phyloP scores from a whole-genome alignment of 1,284 basidiomycete genomes.

The Trametes sp. region DNA sequence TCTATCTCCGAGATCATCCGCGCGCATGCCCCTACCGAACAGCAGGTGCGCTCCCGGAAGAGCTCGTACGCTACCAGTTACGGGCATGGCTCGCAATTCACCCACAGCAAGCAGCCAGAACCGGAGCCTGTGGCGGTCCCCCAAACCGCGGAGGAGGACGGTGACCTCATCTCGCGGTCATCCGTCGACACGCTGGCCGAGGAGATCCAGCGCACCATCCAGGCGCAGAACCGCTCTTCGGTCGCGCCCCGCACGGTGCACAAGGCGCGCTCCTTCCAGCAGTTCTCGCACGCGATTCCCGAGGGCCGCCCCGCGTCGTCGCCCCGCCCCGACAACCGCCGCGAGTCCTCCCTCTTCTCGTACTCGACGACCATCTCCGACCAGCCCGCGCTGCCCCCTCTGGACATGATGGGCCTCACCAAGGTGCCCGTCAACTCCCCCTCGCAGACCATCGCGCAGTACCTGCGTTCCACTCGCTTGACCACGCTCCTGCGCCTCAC shows the following conservation, averaged over 20 bases:
- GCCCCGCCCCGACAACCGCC: constrained; percentile 58
- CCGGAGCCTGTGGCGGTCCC: constrained; percentile 46
- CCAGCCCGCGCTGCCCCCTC: constrained; percentile 43
- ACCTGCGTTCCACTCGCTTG: constrained; percentile 84
- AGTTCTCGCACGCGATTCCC: constrained; percentile 52
- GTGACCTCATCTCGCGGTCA: constrained; percentile 72
- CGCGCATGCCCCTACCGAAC: constrained; percentile 67
- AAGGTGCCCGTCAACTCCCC: constrained; percentile 48
- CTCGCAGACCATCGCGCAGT: constrained; percentile 80
- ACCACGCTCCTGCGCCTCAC: constrained; percentile 85
- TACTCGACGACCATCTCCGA: constrained; percentile 54
- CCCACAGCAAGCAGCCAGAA: constrained; percentile 27
- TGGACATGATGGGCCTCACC: constrained; percentile 37
- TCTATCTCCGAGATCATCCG: constrained; percentile 87
- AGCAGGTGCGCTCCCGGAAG: constrained; percentile 53
- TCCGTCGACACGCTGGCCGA: constrained; percentile 86
- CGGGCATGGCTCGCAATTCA: constrained; percentile 44
- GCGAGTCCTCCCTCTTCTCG: constrained; percentile 44
- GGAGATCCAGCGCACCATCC: constrained; percentile 75
- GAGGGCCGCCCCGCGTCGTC: constrained; percentile 57
- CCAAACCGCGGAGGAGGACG: constrained; percentile 62
- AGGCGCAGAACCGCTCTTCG: constrained; percentile 60
- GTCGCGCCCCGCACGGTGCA: constrained; percentile 44
- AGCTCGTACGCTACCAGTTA: constrained; percentile 58
- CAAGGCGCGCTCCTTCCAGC: constrained; percentile 57